Conservation (phyloP, 2,329 filamentous ascomycete species). For the Herpotrichia juniperi region DNA sequence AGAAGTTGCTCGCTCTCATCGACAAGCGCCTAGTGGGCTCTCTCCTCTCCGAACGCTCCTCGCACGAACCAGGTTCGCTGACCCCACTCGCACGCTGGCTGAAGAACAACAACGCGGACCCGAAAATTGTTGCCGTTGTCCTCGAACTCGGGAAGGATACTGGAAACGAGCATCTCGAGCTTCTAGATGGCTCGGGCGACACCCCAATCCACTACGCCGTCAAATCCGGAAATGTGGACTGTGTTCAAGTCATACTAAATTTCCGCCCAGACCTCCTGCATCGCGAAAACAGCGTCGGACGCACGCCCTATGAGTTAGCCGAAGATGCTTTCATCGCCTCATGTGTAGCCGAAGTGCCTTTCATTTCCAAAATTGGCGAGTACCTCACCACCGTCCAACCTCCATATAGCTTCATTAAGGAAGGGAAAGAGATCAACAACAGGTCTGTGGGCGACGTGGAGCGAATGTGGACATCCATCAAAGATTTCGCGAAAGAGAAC, state of each 20-base stretch:
- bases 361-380: not conserved
- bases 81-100: constrained; percentile 65
- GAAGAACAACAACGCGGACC: not conserved
- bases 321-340: constrained; percentile 59
- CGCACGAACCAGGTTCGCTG: constrained; percentile 57
- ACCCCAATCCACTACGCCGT: constrained; percentile 68
- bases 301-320: constrained; percentile 73
- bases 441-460: constrained; percentile 9
- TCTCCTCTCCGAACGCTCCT: constrained; percentile 64
- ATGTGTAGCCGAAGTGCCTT: constrained; percentile 22
- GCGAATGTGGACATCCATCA: constrained; percentile 47
- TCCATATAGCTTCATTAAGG: constrained; percentile 25
- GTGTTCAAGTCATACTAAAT: constrained; percentile 57
- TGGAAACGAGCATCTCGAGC: constrained; percentile 59
- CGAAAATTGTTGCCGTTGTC: constrained; percentile 21
- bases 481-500: constrained; percentile 29
- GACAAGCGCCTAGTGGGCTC: constrained; percentile 62
- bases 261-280: constrained; percentile 65
- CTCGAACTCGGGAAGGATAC: constrained; percentile 39
- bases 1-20: constrained; percentile 63
- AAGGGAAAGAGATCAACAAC: constrained; percentile 3
- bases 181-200: constrained; percentile 69
- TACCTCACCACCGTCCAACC: constrained; percentile 12
- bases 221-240: constrained; percentile 43
- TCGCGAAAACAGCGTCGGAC: constrained; percentile 77